phyloP scores from a whole-genome alignment of 2,329 filamentous ascomycete species.

The Penicillium olsonii region DNA sequence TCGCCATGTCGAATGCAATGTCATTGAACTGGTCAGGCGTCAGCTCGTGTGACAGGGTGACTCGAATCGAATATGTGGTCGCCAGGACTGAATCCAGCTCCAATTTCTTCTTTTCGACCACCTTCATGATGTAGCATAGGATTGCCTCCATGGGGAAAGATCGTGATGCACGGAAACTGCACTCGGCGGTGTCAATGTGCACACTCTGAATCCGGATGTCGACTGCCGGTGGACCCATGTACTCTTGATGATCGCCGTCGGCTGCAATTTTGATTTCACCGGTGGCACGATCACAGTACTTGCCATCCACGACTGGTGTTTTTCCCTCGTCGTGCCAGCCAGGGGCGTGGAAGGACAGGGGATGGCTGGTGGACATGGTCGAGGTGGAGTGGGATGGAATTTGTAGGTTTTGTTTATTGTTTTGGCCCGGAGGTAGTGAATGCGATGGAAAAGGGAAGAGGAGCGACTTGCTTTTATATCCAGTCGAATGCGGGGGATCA shows the following conservation, averaged over 20 bases:
- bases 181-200: background rate
- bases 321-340: background rate
- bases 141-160: background rate
- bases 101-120: background rate
- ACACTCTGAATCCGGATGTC: background rate
- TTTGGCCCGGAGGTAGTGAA: background rate
- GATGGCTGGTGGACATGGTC: background rate
- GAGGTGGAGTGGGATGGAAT: background rate
- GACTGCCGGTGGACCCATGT: background rate
- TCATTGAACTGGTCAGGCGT: background rate
- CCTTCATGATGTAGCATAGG: background rate
- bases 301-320: background rate
- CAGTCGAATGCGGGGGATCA: background rate
- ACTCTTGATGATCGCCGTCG: background rate
- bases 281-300: background rate
- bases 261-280: background rate
- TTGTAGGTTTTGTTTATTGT: background rate
- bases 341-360: background rate
- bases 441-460: background rate
- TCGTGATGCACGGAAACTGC: background rate
- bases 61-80: background rate
- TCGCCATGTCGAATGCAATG: background rate
- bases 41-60: background rate
- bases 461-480: background rate
- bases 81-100: background rate